A percentile compares a stretch with the other conserved stretches of the same genome.
phyloP scores from a whole-genome alignment of 208 protist genomes.

The Wallacemonas sp. region DNA sequence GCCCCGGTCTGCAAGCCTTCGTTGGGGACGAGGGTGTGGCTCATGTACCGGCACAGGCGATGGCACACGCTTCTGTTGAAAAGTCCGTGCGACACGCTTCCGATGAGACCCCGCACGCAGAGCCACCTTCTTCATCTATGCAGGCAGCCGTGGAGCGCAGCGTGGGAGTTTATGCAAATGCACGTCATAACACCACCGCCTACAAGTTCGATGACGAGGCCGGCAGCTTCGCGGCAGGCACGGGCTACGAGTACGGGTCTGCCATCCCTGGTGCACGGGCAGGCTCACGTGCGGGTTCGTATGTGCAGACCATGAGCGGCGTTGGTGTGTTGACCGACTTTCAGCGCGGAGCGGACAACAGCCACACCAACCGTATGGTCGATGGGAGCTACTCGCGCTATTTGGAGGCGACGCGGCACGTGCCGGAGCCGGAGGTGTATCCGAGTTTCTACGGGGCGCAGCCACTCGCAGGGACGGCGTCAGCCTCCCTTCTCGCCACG shows the following conservation, averaged over 20 bases:
- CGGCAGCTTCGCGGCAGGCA: neutral
- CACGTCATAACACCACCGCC: neutral
- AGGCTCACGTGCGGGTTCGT: constrained; percentile 5
- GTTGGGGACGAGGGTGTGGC: neutral
- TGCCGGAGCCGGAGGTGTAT: constrained; percentile 24
- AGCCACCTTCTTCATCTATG: neutral
- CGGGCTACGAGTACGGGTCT: neutral
- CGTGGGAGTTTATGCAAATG: constrained; percentile 7
- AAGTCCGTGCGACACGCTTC: too few relatives aligned
- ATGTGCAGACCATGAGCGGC: neutral
- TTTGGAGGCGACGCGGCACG: constrained; percentile 45
- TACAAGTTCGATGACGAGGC: neutral
- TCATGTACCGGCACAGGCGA: neutral
- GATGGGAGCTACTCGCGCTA: constrained; percentile 71
- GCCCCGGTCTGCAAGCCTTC: neutral
- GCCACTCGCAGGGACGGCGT: constrained; percentile 37
- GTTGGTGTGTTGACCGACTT: constrained; percentile 31
- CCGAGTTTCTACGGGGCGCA: constrained; percentile 43
- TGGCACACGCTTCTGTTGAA: neutral
- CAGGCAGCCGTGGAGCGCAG: constrained; percentile 4
- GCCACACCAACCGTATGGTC: constrained; percentile 74
- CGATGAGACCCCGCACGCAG: too few relatives aligned
- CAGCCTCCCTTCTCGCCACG: constrained; percentile 12
- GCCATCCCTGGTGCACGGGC: neutral
- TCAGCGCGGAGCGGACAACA: constrained; percentile 65